Percentiles rank a stretch among this genome's conserved stretches.
Evolutionary conservation across 1,284 basidiomycete species (phyloP).

Genomic region (Calocybe gambosa): DNA sequence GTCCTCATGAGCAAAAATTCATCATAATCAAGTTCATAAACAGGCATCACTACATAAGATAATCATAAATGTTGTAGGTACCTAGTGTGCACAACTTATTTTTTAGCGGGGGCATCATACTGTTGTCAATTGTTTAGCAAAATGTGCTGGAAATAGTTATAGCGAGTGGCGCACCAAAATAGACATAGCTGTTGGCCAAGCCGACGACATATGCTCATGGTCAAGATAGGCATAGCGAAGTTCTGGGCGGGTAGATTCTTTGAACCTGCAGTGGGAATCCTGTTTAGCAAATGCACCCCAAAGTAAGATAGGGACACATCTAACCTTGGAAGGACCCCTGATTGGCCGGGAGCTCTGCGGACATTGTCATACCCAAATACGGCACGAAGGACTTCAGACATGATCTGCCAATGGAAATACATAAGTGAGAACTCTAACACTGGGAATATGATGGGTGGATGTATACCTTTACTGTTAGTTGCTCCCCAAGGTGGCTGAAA

Average conservation of each 20-base stretch:
- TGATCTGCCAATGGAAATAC: conserved; percentile 31
- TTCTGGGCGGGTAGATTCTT: conserved; percentile 25
- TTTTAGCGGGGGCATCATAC: conserved; percentile 4
- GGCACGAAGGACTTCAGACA: conserved; percentile 45
- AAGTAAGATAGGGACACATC: neutral
- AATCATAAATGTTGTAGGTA: neutral
- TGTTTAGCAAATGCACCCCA: neutral
- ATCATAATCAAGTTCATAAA: neutral
- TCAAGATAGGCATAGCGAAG: conserved; percentile 29
- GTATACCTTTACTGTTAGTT: conserved; percentile 46
- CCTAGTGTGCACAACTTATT: neutral
- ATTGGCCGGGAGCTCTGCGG: conserved; percentile 48
- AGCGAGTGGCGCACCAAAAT: conserved; percentile 13
- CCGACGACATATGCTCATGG: conserved; percentile 21
- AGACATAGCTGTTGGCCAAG: conserved; percentile 32
- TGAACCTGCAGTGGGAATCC: conserved; percentile 23
- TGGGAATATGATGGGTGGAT: neutral
- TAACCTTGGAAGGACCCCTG: conserved; percentile 39
- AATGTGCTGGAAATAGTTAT: neutral
- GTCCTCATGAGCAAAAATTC: neutral
- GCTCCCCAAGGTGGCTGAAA: conserved; percentile 50
- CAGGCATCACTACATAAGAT: neutral
- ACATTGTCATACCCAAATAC: conserved; percentile 50
- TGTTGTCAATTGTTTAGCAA: neutral
- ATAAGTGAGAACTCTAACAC: neutral